Conservation (phyloP, 495 filamentous ascomycete genomes). For the Mytilinidion resinicola region DNA sequence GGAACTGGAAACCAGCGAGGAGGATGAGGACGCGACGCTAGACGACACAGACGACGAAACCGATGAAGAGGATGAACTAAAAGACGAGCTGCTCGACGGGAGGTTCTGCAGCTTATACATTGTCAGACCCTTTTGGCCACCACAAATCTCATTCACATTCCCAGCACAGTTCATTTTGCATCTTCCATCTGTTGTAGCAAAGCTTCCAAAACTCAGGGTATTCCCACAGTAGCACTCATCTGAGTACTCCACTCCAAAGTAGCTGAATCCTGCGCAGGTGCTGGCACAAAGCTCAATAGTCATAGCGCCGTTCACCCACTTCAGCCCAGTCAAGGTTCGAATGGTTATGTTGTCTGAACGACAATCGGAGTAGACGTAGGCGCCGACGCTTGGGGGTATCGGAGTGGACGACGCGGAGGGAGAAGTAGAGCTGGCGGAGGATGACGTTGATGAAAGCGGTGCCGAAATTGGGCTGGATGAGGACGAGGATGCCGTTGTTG, state of each 20-base stretch:
- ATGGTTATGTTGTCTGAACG: slow-evolving; percentile 31
- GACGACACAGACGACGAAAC: not conserved
- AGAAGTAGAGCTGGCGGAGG: no score
- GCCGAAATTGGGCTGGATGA: no score
- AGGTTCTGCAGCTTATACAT: slow-evolving; percentile 1
- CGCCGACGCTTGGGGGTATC: not conserved
- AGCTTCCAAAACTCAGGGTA: not conserved
- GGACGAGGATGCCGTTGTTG: no score
- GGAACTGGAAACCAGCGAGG: no score
- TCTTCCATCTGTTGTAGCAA: not conserved
- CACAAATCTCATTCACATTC: slow-evolving; percentile 15
- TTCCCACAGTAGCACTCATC: slow-evolving; percentile 38
- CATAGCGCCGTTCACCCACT: not conserved
- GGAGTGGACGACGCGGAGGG: no score
- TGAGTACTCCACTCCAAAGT: slow-evolving; percentile 33
- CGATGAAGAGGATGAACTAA: not conserved
- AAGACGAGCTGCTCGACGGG: not conserved
- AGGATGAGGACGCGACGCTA: not conserved
- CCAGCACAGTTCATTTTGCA: slow-evolving; percentile 15
- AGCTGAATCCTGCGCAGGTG: slow-evolving; percentile 28
- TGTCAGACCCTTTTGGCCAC: slow-evolving; percentile 9
- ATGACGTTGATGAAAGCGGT: no score
- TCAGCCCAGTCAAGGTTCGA: slow-evolving; percentile 27
- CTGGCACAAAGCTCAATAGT: slow-evolving; percentile 28
- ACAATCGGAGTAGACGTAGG: slow-evolving; percentile 30